Conservation (phyloP, 192 early-diverging fungal species). For the Rhizophlyctis rosea region DNA sequence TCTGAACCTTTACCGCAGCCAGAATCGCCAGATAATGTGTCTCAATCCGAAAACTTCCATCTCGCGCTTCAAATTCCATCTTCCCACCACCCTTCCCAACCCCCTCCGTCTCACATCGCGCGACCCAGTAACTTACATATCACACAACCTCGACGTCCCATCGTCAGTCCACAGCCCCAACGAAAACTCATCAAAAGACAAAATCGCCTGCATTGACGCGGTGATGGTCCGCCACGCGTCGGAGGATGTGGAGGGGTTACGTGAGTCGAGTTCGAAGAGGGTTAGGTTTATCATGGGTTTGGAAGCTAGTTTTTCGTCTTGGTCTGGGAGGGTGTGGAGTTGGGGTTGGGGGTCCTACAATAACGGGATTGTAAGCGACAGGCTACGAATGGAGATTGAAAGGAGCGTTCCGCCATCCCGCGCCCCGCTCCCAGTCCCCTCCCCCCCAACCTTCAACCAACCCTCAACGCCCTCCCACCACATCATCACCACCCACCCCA, state of each 20-base stretch:
- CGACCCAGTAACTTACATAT: neutral
- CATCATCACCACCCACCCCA: too few relatives aligned
- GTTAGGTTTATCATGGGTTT: neutral
- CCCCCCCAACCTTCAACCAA: too few relatives aligned
- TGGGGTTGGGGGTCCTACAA: too few relatives aligned
- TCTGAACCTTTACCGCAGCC: too few relatives aligned
- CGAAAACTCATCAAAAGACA: neutral
- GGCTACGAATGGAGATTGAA: neutral
- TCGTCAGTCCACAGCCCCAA: neutral
- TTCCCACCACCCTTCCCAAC: too few relatives aligned
- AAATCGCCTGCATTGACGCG: neutral
- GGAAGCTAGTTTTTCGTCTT: neutral
- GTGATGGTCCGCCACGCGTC: neutral
- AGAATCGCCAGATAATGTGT: too few relatives aligned
- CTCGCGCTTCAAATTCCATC: too few relatives aligned
- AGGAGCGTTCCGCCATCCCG: too few relatives aligned
- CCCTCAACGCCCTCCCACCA: too few relatives aligned
- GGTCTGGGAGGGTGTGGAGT: neutral
- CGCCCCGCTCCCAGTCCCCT: too few relatives aligned
- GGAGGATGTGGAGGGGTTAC: neutral
- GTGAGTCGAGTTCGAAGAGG: neutral
- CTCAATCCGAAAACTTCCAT: too few relatives aligned
- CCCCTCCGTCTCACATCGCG: too few relatives aligned
- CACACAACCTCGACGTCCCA: neutral
- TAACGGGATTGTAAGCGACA: neutral